These are phyloP conservation scores for Calycina herbarum DNA, from an alignment of 2,329 filamentous ascomycete species.

Conservation along the genomic window DNA sequence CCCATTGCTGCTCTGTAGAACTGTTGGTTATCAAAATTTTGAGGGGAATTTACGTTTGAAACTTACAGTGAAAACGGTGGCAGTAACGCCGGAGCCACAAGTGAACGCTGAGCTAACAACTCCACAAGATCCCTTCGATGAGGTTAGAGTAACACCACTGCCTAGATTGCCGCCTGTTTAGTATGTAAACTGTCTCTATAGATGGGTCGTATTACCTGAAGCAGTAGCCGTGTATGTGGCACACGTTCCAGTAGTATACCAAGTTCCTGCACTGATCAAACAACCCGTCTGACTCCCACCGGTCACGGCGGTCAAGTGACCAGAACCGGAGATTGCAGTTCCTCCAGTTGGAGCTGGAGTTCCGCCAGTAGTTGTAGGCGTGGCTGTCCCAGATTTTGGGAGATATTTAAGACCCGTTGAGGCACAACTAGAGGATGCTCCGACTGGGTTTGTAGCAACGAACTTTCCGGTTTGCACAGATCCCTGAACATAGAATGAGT, in stretches of 20 bases:
- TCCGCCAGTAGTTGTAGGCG: conserved; percentile 14
- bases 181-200: background rate
- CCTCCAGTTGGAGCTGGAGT: conserved; percentile 38
- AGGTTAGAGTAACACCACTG: conserved; percentile 48
- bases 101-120: conserved; percentile 53
- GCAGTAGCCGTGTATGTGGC: conserved; percentile 61
- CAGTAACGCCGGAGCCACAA: conserved; percentile 51
- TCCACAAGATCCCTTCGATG: conserved; percentile 59
- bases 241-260: conserved; percentile 68
- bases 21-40: background rate
- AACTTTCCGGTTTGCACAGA: conserved; percentile 52
- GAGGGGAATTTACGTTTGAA: background rate
- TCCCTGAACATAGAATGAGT: conserved; percentile 53
- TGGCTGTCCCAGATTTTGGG: conserved; percentile 49
- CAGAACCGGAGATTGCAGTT: conserved; percentile 49
- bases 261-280: conserved; percentile 64
- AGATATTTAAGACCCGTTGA: conserved; percentile 55
- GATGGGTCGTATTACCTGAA: conserved; percentile 44
- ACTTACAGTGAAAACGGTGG: conserved; percentile 40
- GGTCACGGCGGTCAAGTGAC: conserved; percentile 57
- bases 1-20: conserved; percentile 24
- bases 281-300: conserved; percentile 57
- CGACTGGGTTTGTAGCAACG: conserved; percentile 40
- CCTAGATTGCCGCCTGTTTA: conserved; percentile 22
- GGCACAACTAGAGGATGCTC: conserved; percentile 56